Evolutionary conservation across 2,329 filamentous ascomycete genomes (phyloP).

Genomic region (Diaporthe destruens): DNA sequence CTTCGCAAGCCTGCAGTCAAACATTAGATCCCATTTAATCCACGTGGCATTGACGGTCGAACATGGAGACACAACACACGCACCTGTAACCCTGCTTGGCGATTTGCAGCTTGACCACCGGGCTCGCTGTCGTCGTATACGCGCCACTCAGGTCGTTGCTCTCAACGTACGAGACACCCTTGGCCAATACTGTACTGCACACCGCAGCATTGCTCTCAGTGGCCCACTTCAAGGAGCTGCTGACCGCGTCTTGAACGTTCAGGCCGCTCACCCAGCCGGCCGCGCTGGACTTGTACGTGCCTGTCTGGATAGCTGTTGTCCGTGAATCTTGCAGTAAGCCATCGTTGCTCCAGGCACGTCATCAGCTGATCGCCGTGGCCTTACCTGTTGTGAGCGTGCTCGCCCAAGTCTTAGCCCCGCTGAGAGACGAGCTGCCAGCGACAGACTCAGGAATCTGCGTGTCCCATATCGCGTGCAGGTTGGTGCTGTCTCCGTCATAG

Average conservation of each 20-base stretch:
- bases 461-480: slow-evolving; percentile 74
- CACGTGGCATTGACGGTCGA: too few species aligned
- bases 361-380: background rate
- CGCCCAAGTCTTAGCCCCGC: slow-evolving; percentile 56
- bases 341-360: too few species aligned
- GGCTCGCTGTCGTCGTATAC: slow-evolving; percentile 55
- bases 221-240: slow-evolving; percentile 55
- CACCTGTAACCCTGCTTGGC: slow-evolving; percentile 58
- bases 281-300: slow-evolving; percentile 52
- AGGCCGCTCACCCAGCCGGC: slow-evolving; percentile 53
- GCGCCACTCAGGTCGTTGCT: slow-evolving; percentile 54
- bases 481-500: slow-evolving; percentile 64
- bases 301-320: slow-evolving; percentile 52
- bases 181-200: slow-evolving; percentile 57
- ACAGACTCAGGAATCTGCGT: slow-evolving; percentile 65
- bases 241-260: slow-evolving; percentile 49
- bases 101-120: slow-evolving; percentile 58
- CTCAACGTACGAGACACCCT: slow-evolving; percentile 54
- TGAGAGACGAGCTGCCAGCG: slow-evolving; percentile 52
- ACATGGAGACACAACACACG: background rate
- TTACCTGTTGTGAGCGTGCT: slow-evolving; percentile 50
- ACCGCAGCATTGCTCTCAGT: slow-evolving; percentile 57
- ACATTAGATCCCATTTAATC: background rate
- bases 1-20: slow-evolving; percentile 49
- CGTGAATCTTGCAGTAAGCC: background rate